Evolutionary conservation across 805 yeast genomes (phyloP).

Genomic region (Hyphopichia homilentoma): DNA sequence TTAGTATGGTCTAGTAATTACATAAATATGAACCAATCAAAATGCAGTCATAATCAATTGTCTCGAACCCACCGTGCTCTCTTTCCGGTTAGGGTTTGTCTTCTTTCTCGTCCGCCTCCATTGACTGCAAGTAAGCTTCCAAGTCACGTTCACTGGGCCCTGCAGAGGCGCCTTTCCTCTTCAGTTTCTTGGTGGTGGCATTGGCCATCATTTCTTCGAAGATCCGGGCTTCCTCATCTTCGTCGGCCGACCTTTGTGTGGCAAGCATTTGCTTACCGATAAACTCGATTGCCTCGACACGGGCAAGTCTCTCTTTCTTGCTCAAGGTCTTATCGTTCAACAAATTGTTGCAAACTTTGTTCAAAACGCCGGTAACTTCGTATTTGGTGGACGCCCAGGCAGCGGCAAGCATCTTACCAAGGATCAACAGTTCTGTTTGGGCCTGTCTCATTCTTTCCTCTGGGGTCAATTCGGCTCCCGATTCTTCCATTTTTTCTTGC

Average conservation of each 20-base stretch:
- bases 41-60: no score
- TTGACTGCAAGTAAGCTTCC: constrained; percentile 19
- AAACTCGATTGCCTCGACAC: constrained; percentile 75
- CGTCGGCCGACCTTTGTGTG: constrained; percentile 76
- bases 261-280: constrained; percentile 67
- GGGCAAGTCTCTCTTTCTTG: constrained; percentile 56
- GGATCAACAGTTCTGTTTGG: constrained; percentile 74
- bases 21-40: no score
- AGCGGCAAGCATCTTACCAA: constrained; percentile 88
- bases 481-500: constrained; percentile 47
- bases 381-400: constrained; percentile 93
- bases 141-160: constrained; percentile 15
- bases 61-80: no score
- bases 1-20: no score
- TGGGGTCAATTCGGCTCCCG: constrained; percentile 27
- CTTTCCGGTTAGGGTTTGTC: no score
- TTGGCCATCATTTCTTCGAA: constrained; percentile 93
- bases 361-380: constrained; percentile 86
- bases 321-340: constrained; percentile 57
- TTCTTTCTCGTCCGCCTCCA: no score
- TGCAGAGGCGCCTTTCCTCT: constrained; percentile 14
- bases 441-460: constrained; percentile 43
- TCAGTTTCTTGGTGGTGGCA: constrained; percentile 56
- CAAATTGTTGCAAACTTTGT: constrained; percentile 53
- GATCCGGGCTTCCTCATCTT: constrained; percentile 85